Conservation (phyloP, 257 asterid species). For the Primulina eburnea region DNA sequence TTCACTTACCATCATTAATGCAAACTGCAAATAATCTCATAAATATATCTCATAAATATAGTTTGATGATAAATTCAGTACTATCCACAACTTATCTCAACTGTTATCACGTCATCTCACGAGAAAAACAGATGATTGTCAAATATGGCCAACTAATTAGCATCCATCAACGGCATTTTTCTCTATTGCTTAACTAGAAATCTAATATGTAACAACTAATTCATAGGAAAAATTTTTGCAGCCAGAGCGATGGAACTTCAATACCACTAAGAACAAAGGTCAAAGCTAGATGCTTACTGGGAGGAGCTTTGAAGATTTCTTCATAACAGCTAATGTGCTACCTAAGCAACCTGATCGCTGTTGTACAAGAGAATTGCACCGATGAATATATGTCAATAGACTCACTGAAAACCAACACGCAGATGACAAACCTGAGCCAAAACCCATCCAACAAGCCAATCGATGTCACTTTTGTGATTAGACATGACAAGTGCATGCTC, state of each 20-base stretch:
- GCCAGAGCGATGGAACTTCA: conserved; percentile 3
- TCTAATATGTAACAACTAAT: conserved; percentile 1
- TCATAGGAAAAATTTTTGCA: conserved; percentile 5
- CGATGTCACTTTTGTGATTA: conserved; percentile 93
- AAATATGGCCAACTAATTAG: neutral
- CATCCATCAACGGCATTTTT: conserved; percentile 9
- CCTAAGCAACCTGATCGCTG: conserved; percentile 98
- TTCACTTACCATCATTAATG: neutral
- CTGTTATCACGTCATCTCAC: neutral
- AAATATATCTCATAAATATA: too few relatives aligned
- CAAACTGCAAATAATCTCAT: neutral
- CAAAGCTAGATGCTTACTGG: conserved; percentile 63
- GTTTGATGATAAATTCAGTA: conserved; percentile 7
- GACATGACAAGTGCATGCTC: conserved; percentile 84
- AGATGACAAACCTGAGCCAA: conserved; percentile 72
- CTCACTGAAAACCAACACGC: conserved; percentile 18
- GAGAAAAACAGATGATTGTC: neutral
- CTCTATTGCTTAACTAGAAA: neutral
- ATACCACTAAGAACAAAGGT: conserved; percentile 10
- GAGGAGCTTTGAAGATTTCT: conserved; percentile 87
- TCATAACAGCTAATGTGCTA: conserved; percentile 92
- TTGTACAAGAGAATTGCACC: conserved; percentile 11
- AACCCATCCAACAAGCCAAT: conserved; percentile 99
- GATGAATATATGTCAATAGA: conserved; percentile 15
- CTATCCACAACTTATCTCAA: neutral